These are phyloP conservation scores for Colletotrichum spinosum DNA, from an alignment of 2,329 filamentous ascomycete species.

Conservation along the genomic window DNA sequence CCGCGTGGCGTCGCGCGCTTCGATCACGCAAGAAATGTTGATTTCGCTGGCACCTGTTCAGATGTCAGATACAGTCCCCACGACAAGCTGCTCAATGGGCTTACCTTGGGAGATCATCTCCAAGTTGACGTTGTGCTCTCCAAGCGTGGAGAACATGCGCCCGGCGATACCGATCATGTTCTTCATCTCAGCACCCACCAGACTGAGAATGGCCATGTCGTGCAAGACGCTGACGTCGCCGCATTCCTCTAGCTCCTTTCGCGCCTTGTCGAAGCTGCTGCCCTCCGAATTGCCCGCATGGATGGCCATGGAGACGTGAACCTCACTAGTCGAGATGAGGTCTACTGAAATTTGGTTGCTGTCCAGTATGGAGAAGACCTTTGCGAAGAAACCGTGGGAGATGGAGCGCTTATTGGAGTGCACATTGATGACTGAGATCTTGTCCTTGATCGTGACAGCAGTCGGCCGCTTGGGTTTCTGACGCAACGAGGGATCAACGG, in stretches of 20 bases:
- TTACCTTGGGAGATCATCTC: constrained; percentile 99
- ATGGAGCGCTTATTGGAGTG: constrained; percentile 97
- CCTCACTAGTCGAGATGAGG: constrained; percentile 95
- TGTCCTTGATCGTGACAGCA: constrained; percentile 96
- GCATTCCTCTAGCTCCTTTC: constrained; percentile 79
- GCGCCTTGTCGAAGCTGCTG: constrained; percentile 74
- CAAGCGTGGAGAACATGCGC: constrained; percentile 93
- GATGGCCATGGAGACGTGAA: constrained; percentile 97
- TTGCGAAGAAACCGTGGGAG: constrained; percentile 94
- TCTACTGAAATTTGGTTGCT: constrained; percentile 90
- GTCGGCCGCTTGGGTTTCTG: constrained; percentile 80
- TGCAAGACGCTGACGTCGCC: constrained; percentile 91
- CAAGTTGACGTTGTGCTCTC: constrained; percentile 94
- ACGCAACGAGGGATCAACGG: constrained; percentile 53
- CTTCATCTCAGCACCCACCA: constrained; percentile 97
- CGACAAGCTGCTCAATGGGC: constrained; percentile 37
- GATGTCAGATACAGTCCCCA: constrained; percentile 61
- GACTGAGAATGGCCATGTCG: constrained; percentile 93
- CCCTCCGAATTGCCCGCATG: constrained; percentile 79
- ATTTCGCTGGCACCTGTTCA: constrained; percentile 93
- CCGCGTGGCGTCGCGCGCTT: constrained; percentile 88
- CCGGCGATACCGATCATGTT: constrained; percentile 96
- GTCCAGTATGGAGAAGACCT: constrained; percentile 92
- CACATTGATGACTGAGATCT: constrained; percentile 96
- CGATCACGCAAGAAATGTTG: constrained; percentile 98